Evolutionary conservation across 2,329 filamentous ascomycete genomes (phyloP).

Genomic region (Emmonsiellopsis sp.): DNA sequence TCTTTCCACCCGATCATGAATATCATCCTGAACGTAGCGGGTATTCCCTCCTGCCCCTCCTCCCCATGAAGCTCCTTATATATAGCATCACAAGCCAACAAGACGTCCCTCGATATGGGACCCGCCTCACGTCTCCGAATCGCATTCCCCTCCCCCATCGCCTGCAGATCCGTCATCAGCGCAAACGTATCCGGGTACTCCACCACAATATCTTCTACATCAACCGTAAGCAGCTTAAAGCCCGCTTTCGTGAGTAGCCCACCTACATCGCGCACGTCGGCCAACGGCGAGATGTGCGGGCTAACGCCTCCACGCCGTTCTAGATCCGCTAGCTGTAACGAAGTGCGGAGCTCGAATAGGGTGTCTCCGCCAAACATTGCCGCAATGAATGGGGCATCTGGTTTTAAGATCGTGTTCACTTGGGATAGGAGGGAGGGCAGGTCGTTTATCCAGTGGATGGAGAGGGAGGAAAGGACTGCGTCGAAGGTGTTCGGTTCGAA

Average conservation of each 20-base stretch:
- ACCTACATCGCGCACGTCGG: constrained; percentile 84
- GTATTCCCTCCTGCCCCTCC: constrained; percentile 54
- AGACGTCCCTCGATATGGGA: constrained; percentile 66
- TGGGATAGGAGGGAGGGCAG: constrained; percentile 75
- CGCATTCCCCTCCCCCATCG: constrained; percentile 93
- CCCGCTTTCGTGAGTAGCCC: constrained; percentile 77
- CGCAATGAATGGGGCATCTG: constrained; percentile 82
- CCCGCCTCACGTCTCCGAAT: constrained; percentile 77
- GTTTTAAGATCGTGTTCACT: constrained; percentile 78
- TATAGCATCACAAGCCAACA: constrained; percentile 80
- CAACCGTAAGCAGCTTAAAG: constrained; percentile 92
- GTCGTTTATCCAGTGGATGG: constrained; percentile 96
- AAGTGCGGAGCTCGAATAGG: constrained; percentile 85
- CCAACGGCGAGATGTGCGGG: constrained; percentile 81
- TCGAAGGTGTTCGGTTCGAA: constrained; percentile 73
- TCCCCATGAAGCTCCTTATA: constrained; percentile 83
- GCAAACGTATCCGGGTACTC: constrained; percentile 86
- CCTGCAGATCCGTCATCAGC: constrained; percentile 86
- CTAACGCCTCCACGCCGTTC: constrained; percentile 86
- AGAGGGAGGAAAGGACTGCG: constrained; percentile 78
- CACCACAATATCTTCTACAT: constrained; percentile 93
- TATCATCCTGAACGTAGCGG: constrained; percentile 89
- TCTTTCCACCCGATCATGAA: constrained; percentile 99
- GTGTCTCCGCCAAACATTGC: constrained; percentile 96
- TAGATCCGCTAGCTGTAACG: constrained; percentile 82